Conservation (phyloP, 345 rosid genomes). For the Erysimum cheiranthoides region DNA sequence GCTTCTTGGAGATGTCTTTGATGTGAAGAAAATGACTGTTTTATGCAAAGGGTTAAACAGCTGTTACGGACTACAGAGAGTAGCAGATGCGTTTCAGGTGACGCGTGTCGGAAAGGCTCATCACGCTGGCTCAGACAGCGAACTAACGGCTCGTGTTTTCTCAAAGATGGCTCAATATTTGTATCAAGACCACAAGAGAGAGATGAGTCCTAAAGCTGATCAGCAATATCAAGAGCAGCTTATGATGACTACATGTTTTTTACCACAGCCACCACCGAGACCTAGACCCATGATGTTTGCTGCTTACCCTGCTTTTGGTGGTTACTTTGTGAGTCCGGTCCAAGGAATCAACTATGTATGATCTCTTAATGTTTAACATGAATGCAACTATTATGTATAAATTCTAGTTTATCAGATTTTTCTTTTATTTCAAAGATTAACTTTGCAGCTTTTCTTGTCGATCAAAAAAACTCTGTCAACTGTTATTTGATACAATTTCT, state of each 20-base stretch:
- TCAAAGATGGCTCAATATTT: background rate
- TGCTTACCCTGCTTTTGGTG: conserved; percentile 13
- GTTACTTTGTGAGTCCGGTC: background rate
- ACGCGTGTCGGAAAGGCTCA: conserved; percentile 33
- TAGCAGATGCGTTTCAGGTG: conserved; percentile 5
- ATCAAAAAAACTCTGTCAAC: background rate
- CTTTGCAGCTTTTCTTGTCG: background rate
- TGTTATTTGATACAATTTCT: background rate
- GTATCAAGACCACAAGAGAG: background rate
- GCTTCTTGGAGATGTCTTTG: background rate
- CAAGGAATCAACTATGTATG: background rate
- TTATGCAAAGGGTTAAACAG: background rate
- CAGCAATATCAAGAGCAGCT: background rate
- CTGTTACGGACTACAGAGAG: conserved; percentile 18
- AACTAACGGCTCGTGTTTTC: conserved; percentile 20
- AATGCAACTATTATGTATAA: background rate
- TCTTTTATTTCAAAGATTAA: background rate
- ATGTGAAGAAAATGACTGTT: conserved; percentile 14
- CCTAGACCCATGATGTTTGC: background rate
- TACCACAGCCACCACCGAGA: background rate
- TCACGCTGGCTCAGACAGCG: conserved; percentile 41
- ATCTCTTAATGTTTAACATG: background rate
- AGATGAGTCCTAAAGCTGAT: background rate
- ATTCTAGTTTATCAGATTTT: background rate
- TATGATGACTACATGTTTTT: background rate